Evolutionary conservation across 345 rosid genomes (phyloP).

Genomic region (Ceriops tagal): DNA sequence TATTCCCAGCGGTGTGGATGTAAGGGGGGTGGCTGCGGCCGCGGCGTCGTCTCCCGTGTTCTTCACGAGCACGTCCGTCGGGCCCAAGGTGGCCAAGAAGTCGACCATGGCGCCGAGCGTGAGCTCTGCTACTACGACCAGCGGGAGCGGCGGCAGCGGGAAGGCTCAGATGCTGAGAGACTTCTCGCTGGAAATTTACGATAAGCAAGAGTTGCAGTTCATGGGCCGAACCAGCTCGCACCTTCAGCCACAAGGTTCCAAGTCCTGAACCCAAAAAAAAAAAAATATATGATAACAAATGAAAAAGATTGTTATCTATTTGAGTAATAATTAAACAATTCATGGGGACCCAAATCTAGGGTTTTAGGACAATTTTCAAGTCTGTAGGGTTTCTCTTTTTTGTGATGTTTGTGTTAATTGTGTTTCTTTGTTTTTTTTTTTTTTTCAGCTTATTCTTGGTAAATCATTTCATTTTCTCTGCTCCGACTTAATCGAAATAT

Average conservation of each 20-base stretch:
- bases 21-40: slow-evolving; percentile 10
- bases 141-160: slow-evolving; percentile 10
- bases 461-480: too few species aligned
- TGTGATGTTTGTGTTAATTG: too few species aligned
- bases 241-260: background rate
- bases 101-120: slow-evolving; percentile 50
- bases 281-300: too few species aligned
- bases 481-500: too few species aligned
- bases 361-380: too few species aligned
- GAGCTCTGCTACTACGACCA: slow-evolving; percentile 15
- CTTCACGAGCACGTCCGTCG: slow-evolving; percentile 23
- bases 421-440: too few species aligned
- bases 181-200: slow-evolving; percentile 41
- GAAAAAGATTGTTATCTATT: too few species aligned
- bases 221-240: slow-evolving; percentile 25
- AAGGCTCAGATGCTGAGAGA: slow-evolving; percentile 40
- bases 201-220: slow-evolving; percentile 40
- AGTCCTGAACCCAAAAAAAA: too few species aligned
- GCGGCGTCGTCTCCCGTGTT: slow-evolving; percentile 3
- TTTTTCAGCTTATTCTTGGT: too few species aligned
- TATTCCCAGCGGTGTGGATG: slow-evolving; percentile 13
- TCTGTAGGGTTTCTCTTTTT: too few species aligned
- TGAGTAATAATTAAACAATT: too few species aligned
- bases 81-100: slow-evolving; percentile 33
- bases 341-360: too few species aligned